Percentiles rank a stretch among this genome's conserved stretches.
Evolutionary conservation across 306 rosid genomes (phyloP).

Genomic region (Oemleria cerasiformis): DNA sequence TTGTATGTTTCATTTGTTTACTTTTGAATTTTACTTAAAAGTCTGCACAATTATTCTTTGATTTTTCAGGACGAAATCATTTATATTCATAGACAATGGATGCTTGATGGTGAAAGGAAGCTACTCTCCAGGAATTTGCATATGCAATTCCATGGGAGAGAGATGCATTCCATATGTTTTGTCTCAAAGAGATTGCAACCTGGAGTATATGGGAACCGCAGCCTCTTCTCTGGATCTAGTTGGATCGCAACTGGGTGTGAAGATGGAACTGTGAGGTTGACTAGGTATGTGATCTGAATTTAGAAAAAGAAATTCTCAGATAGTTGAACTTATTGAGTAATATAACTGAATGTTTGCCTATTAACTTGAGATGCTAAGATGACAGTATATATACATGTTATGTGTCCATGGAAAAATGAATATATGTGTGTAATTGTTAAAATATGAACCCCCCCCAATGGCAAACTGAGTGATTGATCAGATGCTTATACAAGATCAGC

Average conservation of each 20-base stretch:
- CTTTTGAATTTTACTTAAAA: background rate
- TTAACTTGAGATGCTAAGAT: background rate
- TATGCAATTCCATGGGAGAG: slow-evolving; percentile 95
- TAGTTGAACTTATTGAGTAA: background rate
- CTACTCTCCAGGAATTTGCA: slow-evolving; percentile 70
- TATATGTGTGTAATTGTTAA: background rate
- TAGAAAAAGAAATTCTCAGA: background rate
- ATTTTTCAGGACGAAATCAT: slow-evolving; percentile 75
- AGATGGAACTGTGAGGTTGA: slow-evolving; percentile 95
- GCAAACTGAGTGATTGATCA: background rate
- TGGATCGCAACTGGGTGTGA: slow-evolving; percentile 95
- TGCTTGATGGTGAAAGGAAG: slow-evolving; percentile 41
- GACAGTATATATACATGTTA: background rate
- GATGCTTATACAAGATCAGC: background rate
- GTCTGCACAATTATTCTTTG: background rate
- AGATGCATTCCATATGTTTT: slow-evolving; percentile 89
- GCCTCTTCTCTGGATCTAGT: slow-evolving; percentile 43
- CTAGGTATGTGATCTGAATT: slow-evolving; percentile 51
- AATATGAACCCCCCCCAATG: background rate
- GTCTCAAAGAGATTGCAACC: slow-evolving; percentile 41
- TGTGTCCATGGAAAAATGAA: background rate
- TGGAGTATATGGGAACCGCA: slow-evolving; percentile 33
- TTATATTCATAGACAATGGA: slow-evolving; percentile 65
- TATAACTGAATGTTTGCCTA: background rate
- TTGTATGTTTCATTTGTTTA: background rate